These are phyloP conservation scores for Rhodotorula sp. DNA, from an alignment of 1,284 basidiomycete species.

Conservation along the genomic window DNA sequence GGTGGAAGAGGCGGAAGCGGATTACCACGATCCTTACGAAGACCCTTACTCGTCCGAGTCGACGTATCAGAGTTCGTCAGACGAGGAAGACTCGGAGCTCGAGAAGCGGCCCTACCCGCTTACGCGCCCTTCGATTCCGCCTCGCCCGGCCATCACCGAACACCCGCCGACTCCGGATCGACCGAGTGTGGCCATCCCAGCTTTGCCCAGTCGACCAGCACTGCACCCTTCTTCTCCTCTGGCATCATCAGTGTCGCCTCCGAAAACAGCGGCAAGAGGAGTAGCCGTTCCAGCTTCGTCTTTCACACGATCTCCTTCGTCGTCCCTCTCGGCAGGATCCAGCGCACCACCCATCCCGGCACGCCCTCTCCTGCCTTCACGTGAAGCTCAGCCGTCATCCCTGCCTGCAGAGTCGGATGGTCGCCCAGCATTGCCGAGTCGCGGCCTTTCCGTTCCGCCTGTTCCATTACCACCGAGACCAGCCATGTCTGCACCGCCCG, in stretches of 20 bases:
- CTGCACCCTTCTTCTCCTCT: not conserved
- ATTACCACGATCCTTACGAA: not conserved
- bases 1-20: not conserved
- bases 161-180: not conserved
- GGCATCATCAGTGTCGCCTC: not conserved
- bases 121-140: conserved; percentile 15
- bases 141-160: conserved; percentile 11
- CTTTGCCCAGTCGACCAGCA: conserved; percentile 1
- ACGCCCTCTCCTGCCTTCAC: conserved; percentile 6
- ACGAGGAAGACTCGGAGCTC: not conserved
- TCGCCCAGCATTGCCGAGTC: not conserved
- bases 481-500: not conserved
- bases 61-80: conserved; percentile 18
- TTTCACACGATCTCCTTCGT: not conserved
- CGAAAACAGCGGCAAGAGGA: too few species aligned
- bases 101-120: not conserved
- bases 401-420: not conserved
- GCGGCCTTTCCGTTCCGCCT: not conserved
- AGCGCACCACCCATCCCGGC: not conserved
- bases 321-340: not conserved
- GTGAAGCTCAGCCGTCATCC: not conserved
- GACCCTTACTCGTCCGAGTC: conserved; percentile 4
- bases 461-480: not conserved
- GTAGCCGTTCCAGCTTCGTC: not conserved
- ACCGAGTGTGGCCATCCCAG: not conserved